Base-by-base conservation (phyloP, 179 eudicot genomes). In the Vitellaria paradoxa region DNA sequence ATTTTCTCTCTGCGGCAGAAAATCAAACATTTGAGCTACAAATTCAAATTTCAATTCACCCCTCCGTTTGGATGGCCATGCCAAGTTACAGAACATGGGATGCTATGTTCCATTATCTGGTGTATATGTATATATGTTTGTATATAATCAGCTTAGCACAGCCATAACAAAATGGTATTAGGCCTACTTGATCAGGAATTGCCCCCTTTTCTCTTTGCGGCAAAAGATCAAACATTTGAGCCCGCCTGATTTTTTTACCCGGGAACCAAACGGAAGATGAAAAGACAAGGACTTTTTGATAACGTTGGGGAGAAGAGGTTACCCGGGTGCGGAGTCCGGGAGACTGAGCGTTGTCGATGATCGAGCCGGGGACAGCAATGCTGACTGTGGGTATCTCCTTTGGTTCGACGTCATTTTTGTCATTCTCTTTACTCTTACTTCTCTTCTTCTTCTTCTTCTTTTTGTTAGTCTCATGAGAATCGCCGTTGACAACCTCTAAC, bases 301-400 rank as follows among this genome's bases (percentile, higher is more conserved):
- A 10, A 20, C 9, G 56, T 76, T 46, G n/a, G 26, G 26, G 53
- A 65, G 62, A 23, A 17, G n/a, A 30, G 52, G 12, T 37, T 88
- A 96, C 98, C 20, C 94, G 88, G 50, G 99, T 96, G 18, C 97
- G 98, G 73, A 96, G 98, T 76, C 93, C 99, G 61, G 89, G 85
- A 46, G 99, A 93, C 82, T 96, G 99, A 50, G 99, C 88, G 70
- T 96, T 96, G 66, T 90, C 88, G 3, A 96, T 89, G 78, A 96
- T 90, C 14, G 99, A 89, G 72, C 97, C 93, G 7, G 98, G 85
- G 55, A 93, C 65, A 3, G 99, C 98, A 72, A 96, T 79, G 81
- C 87, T 88, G 37, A 96, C 84, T 0, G 97, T 93, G 9, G 98
- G 88, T 10, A 52, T 78, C 65, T 81, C 77, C 47, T 76, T 80